Conservation (phyloP, 2,329 filamentous ascomycete genomes). For the Penicillium concentricum region DNA sequence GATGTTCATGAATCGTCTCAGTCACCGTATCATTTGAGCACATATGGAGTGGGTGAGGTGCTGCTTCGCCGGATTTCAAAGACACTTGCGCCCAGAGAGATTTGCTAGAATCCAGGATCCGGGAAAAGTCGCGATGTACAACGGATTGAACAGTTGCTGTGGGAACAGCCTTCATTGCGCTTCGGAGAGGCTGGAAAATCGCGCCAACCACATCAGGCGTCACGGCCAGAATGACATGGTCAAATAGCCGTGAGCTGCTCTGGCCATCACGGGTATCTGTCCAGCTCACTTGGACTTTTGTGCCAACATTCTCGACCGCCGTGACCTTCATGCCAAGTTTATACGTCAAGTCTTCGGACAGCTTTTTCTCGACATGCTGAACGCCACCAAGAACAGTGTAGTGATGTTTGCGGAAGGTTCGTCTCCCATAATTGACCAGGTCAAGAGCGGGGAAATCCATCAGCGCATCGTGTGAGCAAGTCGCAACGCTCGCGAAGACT, state of each 20-base stretch:
- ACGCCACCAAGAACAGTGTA: conserved; percentile 54
- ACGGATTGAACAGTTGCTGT: conserved; percentile 40
- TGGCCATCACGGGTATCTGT: conserved; percentile 10
- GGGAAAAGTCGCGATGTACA: conserved; percentile 39
- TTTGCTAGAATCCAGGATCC: conserved; percentile 8
- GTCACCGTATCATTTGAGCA: conserved; percentile 3
- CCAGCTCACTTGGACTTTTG: conserved; percentile 23
- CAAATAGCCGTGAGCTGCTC: conserved; percentile 43
- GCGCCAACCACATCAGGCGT: conserved; percentile 52
- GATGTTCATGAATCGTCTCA: conserved; percentile 7
- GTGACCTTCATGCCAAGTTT: conserved; percentile 37
- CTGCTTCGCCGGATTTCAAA: not conserved
- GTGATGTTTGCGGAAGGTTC: conserved; percentile 50
- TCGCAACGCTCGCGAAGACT: conserved; percentile 55
- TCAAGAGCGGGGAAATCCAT: conserved; percentile 56
- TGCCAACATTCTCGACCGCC: conserved; percentile 17
- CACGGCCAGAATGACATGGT: conserved; percentile 55
- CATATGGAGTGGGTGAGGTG: conserved; percentile 8
- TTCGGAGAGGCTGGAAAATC: conserved; percentile 47
- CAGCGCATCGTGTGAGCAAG: conserved; percentile 54
- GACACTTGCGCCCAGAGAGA: conserved; percentile 6
- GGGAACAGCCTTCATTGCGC: conserved; percentile 17
- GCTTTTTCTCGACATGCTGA: conserved; percentile 48
- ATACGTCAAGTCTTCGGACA: conserved; percentile 45
- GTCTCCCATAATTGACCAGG: conserved; percentile 51